Base-by-base conservation (phyloP, 139 green algal genomes). In the Chlamydomonas schloesseri region DNA sequence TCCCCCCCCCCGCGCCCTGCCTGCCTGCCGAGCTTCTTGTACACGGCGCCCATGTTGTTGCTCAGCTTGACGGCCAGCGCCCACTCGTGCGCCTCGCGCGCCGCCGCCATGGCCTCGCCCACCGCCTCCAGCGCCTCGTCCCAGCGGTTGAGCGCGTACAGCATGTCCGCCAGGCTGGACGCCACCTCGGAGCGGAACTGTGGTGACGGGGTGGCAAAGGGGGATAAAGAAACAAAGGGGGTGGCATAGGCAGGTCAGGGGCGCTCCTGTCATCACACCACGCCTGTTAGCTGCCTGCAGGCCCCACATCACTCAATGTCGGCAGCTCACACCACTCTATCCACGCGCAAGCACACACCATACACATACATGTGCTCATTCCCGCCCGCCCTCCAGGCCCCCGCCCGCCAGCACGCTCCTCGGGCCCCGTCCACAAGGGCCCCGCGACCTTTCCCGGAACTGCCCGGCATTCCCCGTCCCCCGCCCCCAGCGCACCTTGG, bases 21-120 rank as follows among this genome's bases (percentile, higher is more conserved):
- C n/a, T n/a, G n/a, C 76, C 76, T n/a, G 28, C 29, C 46, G 24
- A 84, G 65, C 78, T 84, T 84, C 67, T 84, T 84, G n/a, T 69
- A 68, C 0, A 84, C 46, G 0, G 78, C 78, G n/a, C 78, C 78
- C 78, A 84, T 74, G 46, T 84, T 84, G 64, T 84, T 84, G 78
- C n/a, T 57, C 21, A 84, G 78, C 78, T 84, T 84, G 23, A 84
- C 67, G 29, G 28, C 65, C 78, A 84, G n/a, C 5, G 26, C 31
- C 65, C 47, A 76, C 42, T 84, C 78, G 29, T 67, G 29, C 11
- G 65, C 78, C 65, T 53, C 46, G 29, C 65, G 47, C 6, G 78
- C 78, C 29, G 65, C 46, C 65, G 50, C 65, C 46, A 37, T 46
- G 1, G 78, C 78, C 65, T 67, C n/a, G 60, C 29, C 47, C 37